phyloP scores from a whole-genome alignment of 192 early-diverging fungal genomes.

The Pilaira anomala region DNA sequence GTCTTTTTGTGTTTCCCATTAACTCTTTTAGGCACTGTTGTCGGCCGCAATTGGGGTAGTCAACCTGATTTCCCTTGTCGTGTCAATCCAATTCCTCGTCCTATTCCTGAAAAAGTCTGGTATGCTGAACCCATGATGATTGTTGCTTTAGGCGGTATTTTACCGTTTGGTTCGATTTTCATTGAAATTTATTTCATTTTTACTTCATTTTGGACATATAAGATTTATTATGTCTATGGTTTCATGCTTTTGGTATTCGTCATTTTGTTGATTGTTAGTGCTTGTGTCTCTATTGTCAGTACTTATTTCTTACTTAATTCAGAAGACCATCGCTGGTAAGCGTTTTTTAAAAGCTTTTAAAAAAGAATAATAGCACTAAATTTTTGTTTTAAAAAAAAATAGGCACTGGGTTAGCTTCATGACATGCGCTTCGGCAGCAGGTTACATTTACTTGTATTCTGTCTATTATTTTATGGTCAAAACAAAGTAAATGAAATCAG shows the following conservation, averaged over 20 bases:
- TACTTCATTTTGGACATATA: constrained; percentile 74
- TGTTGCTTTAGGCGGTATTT: constrained; percentile 58
- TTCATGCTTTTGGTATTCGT: constrained; percentile 72
- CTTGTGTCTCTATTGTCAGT: constrained; percentile 67
- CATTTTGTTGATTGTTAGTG: constrained; percentile 67
- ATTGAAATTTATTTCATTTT: constrained; percentile 87
- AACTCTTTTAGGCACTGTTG: constrained; percentile 66
- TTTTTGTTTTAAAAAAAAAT: background rate
- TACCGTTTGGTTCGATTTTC: constrained; percentile 79
- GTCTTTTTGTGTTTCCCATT: constrained; percentile 66
- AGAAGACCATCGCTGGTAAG: constrained; percentile 79
- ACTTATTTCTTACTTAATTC: constrained; percentile 78
- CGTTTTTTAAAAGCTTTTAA: background rate
- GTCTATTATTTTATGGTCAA: constrained; percentile 70
- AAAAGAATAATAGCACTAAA: background rate
- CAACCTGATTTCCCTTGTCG: constrained; percentile 69
- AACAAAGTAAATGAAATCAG: constrained; percentile 55
- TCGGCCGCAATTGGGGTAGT: constrained; percentile 63
- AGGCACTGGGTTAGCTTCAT: constrained; percentile 78
- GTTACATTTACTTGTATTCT: constrained; percentile 76
- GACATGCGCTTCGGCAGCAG: constrained; percentile 69
- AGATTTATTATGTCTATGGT: constrained; percentile 79
- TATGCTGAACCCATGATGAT: constrained; percentile 58
- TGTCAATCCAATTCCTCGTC: constrained; percentile 75
- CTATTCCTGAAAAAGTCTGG: constrained; percentile 76